phyloP scores from a whole-genome alignment of 352 stramenopile genomes.

The Phytopythium delawarense region DNA sequence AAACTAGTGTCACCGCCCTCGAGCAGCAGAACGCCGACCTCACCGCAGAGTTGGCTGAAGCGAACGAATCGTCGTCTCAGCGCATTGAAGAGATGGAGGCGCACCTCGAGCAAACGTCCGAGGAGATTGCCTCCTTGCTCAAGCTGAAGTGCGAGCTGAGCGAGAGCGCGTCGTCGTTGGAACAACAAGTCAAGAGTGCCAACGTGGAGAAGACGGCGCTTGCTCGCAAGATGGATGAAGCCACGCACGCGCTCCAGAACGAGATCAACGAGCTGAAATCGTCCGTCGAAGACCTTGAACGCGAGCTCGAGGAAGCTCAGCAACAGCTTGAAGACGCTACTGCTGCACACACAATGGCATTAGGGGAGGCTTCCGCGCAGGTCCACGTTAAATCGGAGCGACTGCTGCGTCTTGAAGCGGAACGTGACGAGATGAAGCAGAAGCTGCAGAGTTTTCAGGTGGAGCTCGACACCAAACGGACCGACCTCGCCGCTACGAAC shows the following conservation, averaged over 20 bases:
- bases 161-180: conserved; percentile 3
- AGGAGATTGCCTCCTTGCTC: conserved; percentile 30
- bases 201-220: conserved; percentile 17
- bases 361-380: conserved; percentile 16
- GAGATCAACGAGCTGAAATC: conserved; percentile 19
- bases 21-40: conserved; percentile 32
- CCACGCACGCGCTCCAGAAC: conserved; percentile 1
- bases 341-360: conserved; percentile 12
- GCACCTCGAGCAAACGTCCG: conserved; percentile 29
- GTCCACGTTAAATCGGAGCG: conserved; percentile 9
- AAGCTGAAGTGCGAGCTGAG: conserved; percentile 21
- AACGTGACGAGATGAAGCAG: conserved; percentile 8
- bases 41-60: conserved; percentile 11
- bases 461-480: conserved; percentile 10
- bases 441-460: conserved; percentile 10
- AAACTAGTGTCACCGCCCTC: conserved; percentile 28
- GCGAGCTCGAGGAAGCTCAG: conserved; percentile 18
- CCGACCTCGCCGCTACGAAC: not conserved
- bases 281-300: conserved; percentile 4
- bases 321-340: conserved; percentile 13
- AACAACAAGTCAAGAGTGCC: conserved; percentile 12
- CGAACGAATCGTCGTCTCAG: conserved; percentile 19
- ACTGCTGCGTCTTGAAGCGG: not conserved
- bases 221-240: conserved; percentile 5
- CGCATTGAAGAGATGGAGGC: conserved; percentile 23